Conservation (phyloP, 306 rosid genomes). For the Erythrophleum fordii region DNA sequence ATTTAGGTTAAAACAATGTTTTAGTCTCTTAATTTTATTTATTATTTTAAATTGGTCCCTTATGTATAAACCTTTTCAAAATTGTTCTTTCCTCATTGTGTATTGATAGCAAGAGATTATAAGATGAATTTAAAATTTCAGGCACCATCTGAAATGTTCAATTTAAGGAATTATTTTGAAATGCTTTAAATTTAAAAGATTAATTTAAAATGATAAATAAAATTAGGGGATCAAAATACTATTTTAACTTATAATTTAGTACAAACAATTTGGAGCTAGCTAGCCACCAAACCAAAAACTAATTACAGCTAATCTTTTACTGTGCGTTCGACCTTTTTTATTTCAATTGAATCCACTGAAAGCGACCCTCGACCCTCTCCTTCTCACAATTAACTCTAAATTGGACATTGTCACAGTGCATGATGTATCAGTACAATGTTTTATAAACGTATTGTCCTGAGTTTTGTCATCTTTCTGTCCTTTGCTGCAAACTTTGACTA, state of each 20-base stretch:
- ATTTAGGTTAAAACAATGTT: too few species aligned
- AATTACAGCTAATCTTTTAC: conserved; percentile 42
- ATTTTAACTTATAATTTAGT: not conserved
- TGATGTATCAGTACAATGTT: conserved; percentile 4
- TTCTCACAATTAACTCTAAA: not conserved
- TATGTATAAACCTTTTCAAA: too few species aligned
- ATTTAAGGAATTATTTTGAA: not conserved
- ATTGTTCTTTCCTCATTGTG: too few species aligned
- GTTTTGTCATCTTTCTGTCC: conserved; percentile 34
- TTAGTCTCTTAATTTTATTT: too few species aligned
- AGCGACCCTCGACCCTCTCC: not conserved
- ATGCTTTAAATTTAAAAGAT: not conserved
- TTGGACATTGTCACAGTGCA: not conserved
- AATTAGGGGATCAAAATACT: not conserved
- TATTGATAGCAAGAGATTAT: too few species aligned
- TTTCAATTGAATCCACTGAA: conserved; percentile 16
- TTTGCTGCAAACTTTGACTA: not conserved
- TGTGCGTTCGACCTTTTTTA: conserved; percentile 1
- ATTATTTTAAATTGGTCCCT: too few species aligned
- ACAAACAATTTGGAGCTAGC: not conserved
- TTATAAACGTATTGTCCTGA: conserved; percentile 14
- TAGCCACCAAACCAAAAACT: conserved; percentile 59
- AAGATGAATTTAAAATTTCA: too few species aligned
- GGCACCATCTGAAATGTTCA: too few species aligned
- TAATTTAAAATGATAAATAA: not conserved